Conservation (phyloP, 163 green algal species). For the Chlamydomonas reinhardtii region DNA sequence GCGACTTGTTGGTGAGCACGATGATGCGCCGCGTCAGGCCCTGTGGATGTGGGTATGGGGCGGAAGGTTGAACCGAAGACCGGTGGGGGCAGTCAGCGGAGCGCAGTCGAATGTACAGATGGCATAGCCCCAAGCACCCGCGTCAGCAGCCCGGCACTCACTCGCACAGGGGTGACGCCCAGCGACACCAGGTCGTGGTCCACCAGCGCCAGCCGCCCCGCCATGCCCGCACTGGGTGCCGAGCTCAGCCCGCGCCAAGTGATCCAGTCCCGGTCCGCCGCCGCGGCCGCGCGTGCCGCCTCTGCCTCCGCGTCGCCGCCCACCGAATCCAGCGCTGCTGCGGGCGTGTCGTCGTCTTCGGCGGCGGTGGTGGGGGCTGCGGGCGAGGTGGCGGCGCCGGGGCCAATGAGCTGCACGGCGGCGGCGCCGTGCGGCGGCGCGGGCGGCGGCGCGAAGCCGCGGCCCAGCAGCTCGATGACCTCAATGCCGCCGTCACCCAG, state of each 20-base stretch:
- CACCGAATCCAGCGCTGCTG: background rate
- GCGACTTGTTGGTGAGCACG: slow-evolving; percentile 57
- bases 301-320: background rate
- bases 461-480: slow-evolving; percentile 52
- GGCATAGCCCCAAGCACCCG: no score
- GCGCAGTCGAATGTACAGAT: no score
- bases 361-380: no score
- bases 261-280: slow-evolving; percentile 48
- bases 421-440: slow-evolving; percentile 14
- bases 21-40: slow-evolving; percentile 58
- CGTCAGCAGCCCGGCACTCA: slow-evolving; percentile 3
- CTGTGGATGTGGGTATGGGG: background rate
- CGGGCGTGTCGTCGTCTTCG: background rate
- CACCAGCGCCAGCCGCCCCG: slow-evolving; percentile 49
- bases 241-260: slow-evolving; percentile 59
- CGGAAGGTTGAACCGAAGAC: no score
- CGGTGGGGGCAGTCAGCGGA: no score
- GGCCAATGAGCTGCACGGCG: background rate
- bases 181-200: slow-evolving; percentile 63
- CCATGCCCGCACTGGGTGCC: slow-evolving; percentile 28
- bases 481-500: slow-evolving; percentile 54
- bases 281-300: slow-evolving; percentile 8
- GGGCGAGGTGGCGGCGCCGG: no score
- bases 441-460: slow-evolving; percentile 46
- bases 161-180: slow-evolving; percentile 52